Base-by-base conservation (phyloP, 345 rosid genomes). In the Citrus reticulata region DNA sequence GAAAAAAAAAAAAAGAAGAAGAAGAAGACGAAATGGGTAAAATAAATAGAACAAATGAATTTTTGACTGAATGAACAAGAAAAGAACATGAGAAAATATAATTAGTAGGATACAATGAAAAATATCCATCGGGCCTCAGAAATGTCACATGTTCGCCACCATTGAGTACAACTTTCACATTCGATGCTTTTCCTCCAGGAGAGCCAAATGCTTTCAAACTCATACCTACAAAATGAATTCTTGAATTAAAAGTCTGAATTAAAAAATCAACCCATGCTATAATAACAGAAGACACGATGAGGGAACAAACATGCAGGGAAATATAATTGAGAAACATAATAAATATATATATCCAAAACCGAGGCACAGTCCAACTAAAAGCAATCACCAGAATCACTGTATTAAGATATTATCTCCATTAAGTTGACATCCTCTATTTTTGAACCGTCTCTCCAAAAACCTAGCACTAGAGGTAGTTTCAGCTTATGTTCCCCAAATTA, bases 41-140 rank as follows among this genome's bases (percentile, higher is more conserved):
- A 46, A 46, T 51, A 65, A 32, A 35, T 7, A 54, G 65, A 54
- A 55, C 5, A 67, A 67, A 37, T 57, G 58, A 68, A 67, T 10
- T 24, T 10, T 24, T 9, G 54, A 24, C 27, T 66, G 10, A 2
- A 27, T 37, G 6, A 24, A 68, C 25, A 5, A 37, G 7, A 67
- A 54, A 42, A 17, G 34, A 46, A 1, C 30, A 61, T 24, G 14
- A 14, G 58, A 32, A 16, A 49, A 22, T 16, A 79, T 46, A 76
- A 81, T 42, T 25, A 75, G 10, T 63, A 87, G 90, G 86, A 87
- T 94, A 94, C 98, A 96, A 96, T 75, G 98, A 90, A 80, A 96
- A 96, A 81, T 90, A 94, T 90, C 99, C 99, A 87, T 96, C 98
- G 2, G 95, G 99, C 85, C 93, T 91, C 80, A 90, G 88, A 85